Percentiles rank a stretch among this genome's conserved stretches.
These are phyloP conservation scores for Rhododendron ferrugineum DNA, from an alignment of 148 eudicot genomes.

Conservation along the genomic window DNA sequence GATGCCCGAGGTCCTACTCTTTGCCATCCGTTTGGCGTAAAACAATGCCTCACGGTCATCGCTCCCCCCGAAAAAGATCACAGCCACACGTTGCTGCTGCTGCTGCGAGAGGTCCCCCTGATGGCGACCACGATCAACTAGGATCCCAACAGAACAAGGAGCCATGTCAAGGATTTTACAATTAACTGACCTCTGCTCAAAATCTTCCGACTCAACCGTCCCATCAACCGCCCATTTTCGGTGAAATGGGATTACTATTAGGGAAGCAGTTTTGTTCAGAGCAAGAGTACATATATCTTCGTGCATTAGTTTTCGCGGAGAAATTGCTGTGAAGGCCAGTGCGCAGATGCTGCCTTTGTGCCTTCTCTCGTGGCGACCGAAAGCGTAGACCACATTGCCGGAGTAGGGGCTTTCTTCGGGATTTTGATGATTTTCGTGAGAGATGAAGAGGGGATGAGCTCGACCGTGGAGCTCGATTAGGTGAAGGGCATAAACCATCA, in stretches of 20 bases:
- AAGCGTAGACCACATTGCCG: conserved; percentile 21
- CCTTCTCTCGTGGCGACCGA: conserved; percentile 10
- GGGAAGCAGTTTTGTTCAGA: conserved; percentile 23
- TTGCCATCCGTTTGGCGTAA: conserved; percentile 25
- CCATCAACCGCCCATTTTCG: conserved; percentile 33
- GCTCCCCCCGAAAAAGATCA: conserved; percentile 30
- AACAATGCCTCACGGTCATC: conserved; percentile 36
- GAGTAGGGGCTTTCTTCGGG: conserved; percentile 15
- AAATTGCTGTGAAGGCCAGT: conserved; percentile 24
- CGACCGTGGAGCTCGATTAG: conserved; percentile 31
- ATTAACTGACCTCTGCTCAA: conserved; percentile 22
- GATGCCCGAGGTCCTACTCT: not conserved
- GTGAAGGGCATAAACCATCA: conserved; percentile 28
- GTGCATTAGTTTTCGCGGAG: conserved; percentile 33
- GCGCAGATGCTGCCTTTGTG: conserved; percentile 14
- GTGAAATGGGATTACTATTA: conserved; percentile 36
- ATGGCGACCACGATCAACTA: conserved; percentile 27
- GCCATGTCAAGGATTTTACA: conserved; percentile 22
- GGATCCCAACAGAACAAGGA: conserved; percentile 36
- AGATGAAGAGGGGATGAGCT: conserved; percentile 28
- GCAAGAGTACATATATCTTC: conserved; percentile 37
- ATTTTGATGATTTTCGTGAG: conserved; percentile 31
- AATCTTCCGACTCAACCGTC: conserved; percentile 14
- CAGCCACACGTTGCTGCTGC: conserved; percentile 10
- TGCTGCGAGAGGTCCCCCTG: not conserved